Base-by-base conservation (phyloP, 257 asterid genomes). In the Plantago ovata region DNA sequence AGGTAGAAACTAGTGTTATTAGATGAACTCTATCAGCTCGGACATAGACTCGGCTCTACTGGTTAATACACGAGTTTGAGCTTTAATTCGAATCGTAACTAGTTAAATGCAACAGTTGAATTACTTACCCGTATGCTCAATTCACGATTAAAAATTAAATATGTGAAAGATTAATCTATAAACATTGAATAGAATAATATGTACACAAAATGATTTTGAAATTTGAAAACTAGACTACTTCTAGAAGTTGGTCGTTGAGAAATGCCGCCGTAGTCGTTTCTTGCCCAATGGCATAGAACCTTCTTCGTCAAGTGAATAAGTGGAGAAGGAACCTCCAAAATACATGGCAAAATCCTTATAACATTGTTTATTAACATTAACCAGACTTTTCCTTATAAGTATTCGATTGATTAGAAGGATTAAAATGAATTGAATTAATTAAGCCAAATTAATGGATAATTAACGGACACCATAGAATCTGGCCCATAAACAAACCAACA, bases 321-420 rank as follows among this genome's bases (percentile, higher is more conserved):
- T 33, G 59, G 69, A 58, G 18, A 58, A 56, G 42, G 58, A 63
- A 21, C 66, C 46, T 40, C 21, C 24, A 48, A 40, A 60, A 14
- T 12, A 36, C 56, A 48, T 10, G 43, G 63, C 10, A 51, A 38
- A 24, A n/a, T n/a, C n/a, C n/a, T n/a, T n/a, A n/a, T n/a, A n/a
- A n/a, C n/a, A n/a, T n/a, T n/a, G n/a, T n/a, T n/a, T n/a, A n/a
- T n/a, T n/a, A n/a, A n/a, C n/a, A n/a, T n/a, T 28, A 28, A 8
- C 36, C 36, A 1, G 36, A 28, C 36, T 0, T 28, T 28, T 28
- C 2, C n/a, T n/a, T n/a, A 28, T 20, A 13, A 41, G 50, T n/a
- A 60, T 36, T 47, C 33, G 56, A 43, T 21, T 47, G 38, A 18
- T 14, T 1, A 18, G 11, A 15, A 15, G 15, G 24, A 47, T 19